A percentile compares a stretch with the other conserved stretches of the same genome.
phyloP scores from a whole-genome alignment of 192 early-diverging fungal species.

The Phycomyces blakesleeanus region DNA sequence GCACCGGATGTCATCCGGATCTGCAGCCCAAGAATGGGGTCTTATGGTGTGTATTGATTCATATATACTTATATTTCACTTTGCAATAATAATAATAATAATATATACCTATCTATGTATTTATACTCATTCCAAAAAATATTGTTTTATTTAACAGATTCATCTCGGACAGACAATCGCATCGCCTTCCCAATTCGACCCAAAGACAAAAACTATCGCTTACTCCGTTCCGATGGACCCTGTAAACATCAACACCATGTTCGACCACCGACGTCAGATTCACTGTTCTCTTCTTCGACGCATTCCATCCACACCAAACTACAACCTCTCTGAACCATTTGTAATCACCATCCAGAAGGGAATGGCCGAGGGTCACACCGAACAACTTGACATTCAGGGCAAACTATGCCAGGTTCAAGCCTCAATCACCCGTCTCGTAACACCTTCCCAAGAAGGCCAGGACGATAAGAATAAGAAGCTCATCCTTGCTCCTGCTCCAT shows the following conservation, averaged over 20 bases:
- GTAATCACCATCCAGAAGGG: slow-evolving; percentile 22
- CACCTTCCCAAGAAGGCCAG: background rate
- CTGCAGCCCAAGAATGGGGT: slow-evolving; percentile 4
- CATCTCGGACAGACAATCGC: slow-evolving; percentile 29
- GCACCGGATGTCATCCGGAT: slow-evolving; percentile 7
- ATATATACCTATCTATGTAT: background rate
- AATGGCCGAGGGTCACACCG: slow-evolving; percentile 16
- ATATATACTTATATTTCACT: no score
- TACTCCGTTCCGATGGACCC: slow-evolving; percentile 28
- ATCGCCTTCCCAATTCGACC: slow-evolving; percentile 20
- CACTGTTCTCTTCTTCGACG: slow-evolving; percentile 22
- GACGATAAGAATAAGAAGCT: slow-evolving; percentile 10
- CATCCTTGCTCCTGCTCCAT: slow-evolving; percentile 4
- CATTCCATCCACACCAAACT: background rate
- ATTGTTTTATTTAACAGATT: no score
- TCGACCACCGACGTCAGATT: slow-evolving; percentile 26
- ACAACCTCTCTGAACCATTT: slow-evolving; percentile 7
- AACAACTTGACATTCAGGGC: slow-evolving; percentile 8
- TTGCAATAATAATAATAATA: no score
- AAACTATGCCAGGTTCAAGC: slow-evolving; percentile 22
- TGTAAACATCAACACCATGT: slow-evolving; percentile 25
- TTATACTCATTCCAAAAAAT: background rate
- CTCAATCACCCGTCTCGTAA: slow-evolving; percentile 16
- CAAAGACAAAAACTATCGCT: slow-evolving; percentile 14
- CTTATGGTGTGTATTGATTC: background rate